A percentile compares a stretch with the other conserved stretches of the same genome.
Evolutionary conservation across 192 early-diverging fungal genomes (phyloP).

Genomic region (Helicostylum pulchrum): DNA sequence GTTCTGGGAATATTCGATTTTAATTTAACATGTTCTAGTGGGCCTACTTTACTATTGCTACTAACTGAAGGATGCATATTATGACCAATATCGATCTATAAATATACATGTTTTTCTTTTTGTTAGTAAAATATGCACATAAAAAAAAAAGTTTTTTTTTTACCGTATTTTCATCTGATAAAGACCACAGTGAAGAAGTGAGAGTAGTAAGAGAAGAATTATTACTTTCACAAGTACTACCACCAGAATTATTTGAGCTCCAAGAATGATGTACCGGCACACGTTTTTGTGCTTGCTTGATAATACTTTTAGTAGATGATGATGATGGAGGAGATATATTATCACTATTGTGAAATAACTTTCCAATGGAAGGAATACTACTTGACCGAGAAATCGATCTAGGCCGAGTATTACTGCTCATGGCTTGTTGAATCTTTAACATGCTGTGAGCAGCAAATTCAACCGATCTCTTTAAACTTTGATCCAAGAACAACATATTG

Average conservation of each 20-base stretch:
- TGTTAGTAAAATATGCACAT: too few relatives aligned
- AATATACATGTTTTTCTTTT: too few relatives aligned
- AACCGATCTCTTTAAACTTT: constrained; percentile 11
- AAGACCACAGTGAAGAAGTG: too few relatives aligned
- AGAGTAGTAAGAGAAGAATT: too few relatives aligned
- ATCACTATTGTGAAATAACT: constrained; percentile 15
- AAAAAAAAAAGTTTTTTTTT: too few relatives aligned
- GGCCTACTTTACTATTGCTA: too few relatives aligned
- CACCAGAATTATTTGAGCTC: not conserved
- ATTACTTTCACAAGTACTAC: too few relatives aligned
- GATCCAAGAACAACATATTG: constrained; percentile 24
- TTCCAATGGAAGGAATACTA: constrained; percentile 18
- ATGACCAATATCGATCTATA: too few relatives aligned
- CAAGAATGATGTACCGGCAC: not conserved
- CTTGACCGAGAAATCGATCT: constrained; percentile 14
- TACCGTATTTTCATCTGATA: too few relatives aligned
- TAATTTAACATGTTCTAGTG: too few relatives aligned
- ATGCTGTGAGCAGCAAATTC: not conserved
- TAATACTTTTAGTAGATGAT: too few relatives aligned
- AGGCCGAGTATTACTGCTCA: not conserved
- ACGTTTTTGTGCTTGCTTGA: not conserved
- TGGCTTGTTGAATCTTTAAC: not conserved
- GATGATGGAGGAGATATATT: not conserved
- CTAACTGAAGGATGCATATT: too few relatives aligned
- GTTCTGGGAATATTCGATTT: not conserved